Evolutionary conservation across 495 filamentous ascomycete genomes (phyloP).

Genomic region (Penicillium ochrochloron): DNA sequence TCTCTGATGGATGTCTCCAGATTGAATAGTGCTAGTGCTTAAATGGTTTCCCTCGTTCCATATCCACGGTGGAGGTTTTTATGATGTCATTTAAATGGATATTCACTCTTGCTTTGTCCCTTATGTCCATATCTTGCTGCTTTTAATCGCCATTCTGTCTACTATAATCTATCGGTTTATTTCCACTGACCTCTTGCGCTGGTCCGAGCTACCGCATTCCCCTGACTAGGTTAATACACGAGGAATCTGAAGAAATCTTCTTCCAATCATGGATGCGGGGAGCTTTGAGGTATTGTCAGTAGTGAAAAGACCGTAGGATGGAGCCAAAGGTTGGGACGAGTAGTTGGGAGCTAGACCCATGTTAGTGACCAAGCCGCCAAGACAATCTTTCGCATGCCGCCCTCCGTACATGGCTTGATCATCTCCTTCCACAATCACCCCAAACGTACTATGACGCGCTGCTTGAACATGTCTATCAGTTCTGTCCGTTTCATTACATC

Average conservation of each 20-base stretch:
- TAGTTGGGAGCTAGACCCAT: too few species aligned
- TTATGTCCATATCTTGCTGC: not conserved
- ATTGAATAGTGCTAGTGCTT: slow-evolving; percentile 21
- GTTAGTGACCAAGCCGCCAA: too few species aligned
- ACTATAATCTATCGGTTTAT: too few species aligned
- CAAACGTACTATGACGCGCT: slow-evolving; percentile 2
- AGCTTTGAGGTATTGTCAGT: too few species aligned
- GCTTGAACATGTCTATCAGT: not conserved
- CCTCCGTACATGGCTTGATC: not conserved
- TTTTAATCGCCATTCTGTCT: too few species aligned
- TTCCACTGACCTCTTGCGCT: too few species aligned
- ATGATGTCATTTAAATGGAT: not conserved
- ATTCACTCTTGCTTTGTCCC: not conserved
- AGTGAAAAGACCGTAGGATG: too few species aligned
- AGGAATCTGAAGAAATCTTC: too few species aligned
- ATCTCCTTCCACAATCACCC: not conserved
- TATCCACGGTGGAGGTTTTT: not conserved
- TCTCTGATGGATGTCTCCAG: slow-evolving; percentile 24
- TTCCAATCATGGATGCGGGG: too few species aligned
- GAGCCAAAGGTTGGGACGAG: too few species aligned
- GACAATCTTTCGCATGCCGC: not conserved
- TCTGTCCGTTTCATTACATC: not conserved
- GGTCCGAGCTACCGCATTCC: too few species aligned
- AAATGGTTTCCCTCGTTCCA: slow-evolving; percentile 1
- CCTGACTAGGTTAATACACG: too few species aligned